Conservation (phyloP, 768 basidiomycete species). For the Amanita polypyramis region DNA sequence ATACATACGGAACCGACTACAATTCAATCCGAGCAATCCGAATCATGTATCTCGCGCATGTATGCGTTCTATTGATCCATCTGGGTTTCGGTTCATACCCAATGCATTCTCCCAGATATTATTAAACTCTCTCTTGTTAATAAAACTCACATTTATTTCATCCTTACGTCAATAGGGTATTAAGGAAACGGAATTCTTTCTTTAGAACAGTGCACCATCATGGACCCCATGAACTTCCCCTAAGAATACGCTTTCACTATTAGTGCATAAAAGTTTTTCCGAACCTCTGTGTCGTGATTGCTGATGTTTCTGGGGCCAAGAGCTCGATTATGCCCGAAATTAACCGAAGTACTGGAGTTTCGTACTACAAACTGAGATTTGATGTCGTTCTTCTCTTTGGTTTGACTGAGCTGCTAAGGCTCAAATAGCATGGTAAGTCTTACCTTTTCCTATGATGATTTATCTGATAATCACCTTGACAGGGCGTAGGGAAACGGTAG, state of each 20-base stretch:
- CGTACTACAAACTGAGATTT: slow-evolving; percentile 20
- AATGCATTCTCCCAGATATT: slow-evolving; percentile 9
- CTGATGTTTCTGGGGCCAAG: slow-evolving; percentile 12
- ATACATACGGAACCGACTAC: slow-evolving; percentile 10
- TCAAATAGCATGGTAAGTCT: slow-evolving; percentile 29
- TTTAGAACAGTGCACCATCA: slow-evolving; percentile 8
- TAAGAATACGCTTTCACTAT: no score
- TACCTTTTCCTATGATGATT: no score
- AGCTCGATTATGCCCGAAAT: background rate
- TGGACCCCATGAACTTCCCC: slow-evolving; percentile 12
- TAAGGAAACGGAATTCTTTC: slow-evolving; percentile 13
- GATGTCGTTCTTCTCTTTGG: no score
- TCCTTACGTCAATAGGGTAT: slow-evolving; percentile 11
- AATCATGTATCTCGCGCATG: slow-evolving; percentile 7
- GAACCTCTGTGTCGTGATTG: slow-evolving; percentile 14
- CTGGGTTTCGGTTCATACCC: slow-evolving; percentile 3
- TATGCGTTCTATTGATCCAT: background rate
- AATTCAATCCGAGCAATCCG: slow-evolving; percentile 8
- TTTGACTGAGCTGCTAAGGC: no score
- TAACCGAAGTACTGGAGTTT: background rate
- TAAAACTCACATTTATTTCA: background rate
- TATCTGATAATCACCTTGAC: background rate
- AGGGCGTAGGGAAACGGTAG: slow-evolving; percentile 12
- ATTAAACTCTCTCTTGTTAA: background rate
- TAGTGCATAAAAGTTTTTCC: slow-evolving; percentile 11